Base-by-base conservation (phyloP, 345 rosid genomes). In the Isatis tinctoria region DNA sequence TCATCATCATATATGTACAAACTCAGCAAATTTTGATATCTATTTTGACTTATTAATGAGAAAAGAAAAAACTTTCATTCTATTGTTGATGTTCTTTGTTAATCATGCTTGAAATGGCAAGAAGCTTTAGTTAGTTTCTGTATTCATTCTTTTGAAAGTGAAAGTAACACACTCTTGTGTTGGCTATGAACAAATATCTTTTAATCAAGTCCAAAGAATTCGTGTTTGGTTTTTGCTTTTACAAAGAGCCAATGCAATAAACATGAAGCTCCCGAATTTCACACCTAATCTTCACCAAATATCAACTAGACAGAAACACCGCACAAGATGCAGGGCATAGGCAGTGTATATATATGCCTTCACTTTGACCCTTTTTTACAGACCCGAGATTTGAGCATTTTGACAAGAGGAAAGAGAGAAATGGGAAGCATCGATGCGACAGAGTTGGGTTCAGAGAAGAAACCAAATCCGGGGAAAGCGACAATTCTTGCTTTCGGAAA, bases 401-500 rank as follows among this genome's bases (percentile, higher is more conserved):
- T 51, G 33, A 48, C 45, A 53, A 69, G 62, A 22, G n/a, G 72
- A 71, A 47, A 62, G 6, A 47, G 49, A 73, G 48, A 71, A 43
- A 88, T 86, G 98, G 95, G 86, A 59, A 83, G 78, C 64, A 86
- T 79, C 69, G 83, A 63, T 53, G 63, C 53, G 13, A 68, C 69
- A 16, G 77, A 44, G 36, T 75, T 72, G 79, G 64, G 79, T 61
- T 60, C 62, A 16, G 18, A 72, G 60, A 84, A 74, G 70, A 79
- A 61, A 68, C 78, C 83, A 32, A 84, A 14, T 37, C 81, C 79
- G 1, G 88, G 97, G 6, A 92, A 88, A 82, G 98, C 98, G 3
- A 83, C 96, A 20, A 89, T 93, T 72, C 83, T 93, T 79, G 88
- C 96, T 33, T 80, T 89, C 1, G 96, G 97, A 56, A 91, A 92